A percentile compares a stretch with the other conserved stretches of the same genome.
These are phyloP conservation scores for Fonsecaea nubica DNA, from an alignment of 2,329 filamentous ascomycete species.

Conservation along the genomic window DNA sequence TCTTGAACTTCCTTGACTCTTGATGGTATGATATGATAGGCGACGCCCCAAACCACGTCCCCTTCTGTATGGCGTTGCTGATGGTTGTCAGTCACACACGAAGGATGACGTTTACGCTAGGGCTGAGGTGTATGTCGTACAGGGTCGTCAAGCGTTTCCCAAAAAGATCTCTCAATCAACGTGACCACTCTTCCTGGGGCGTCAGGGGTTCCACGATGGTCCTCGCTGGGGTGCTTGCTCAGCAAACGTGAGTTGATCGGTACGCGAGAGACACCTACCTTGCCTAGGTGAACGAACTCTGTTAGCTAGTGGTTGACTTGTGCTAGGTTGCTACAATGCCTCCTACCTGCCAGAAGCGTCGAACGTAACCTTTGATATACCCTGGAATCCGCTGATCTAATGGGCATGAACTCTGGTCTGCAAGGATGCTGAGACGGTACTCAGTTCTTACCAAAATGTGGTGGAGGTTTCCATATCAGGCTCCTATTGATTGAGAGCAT, in stretches of 20 bases:
- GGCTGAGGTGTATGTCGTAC: constrained; percentile 46
- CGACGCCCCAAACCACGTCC: constrained; percentile 81
- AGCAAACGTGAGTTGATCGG: constrained; percentile 18
- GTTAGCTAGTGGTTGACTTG: constrained; percentile 22
- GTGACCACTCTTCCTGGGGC: constrained; percentile 91
- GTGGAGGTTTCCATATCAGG: constrained; percentile 97
- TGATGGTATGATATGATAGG: constrained; percentile 78
- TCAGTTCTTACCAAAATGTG: constrained; percentile 78
- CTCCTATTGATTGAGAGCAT: constrained; percentile 63
- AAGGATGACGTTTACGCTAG: constrained; percentile 4
- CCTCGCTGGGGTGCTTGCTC: constrained; percentile 66
- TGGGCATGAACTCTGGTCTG: constrained; percentile 15
- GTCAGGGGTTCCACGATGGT: constrained; percentile 90
- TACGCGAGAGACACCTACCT: constrained; percentile 33
- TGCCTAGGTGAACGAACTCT: constrained; percentile 28
- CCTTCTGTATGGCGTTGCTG: constrained; percentile 59
- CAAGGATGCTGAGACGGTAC: not conserved
- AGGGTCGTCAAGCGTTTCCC: constrained; percentile 75
- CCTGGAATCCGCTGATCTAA: constrained; percentile 83
- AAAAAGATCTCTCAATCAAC: constrained; percentile 82
- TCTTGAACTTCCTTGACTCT: constrained; percentile 80
- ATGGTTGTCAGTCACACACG: constrained; percentile 36
- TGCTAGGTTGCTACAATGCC: not conserved
- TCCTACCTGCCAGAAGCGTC: constrained; percentile 95
- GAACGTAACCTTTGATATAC: constrained; percentile 91